phyloP scores from a whole-genome alignment of 1,284 basidiomycete species.

The Fomitiporia mediterranea region DNA sequence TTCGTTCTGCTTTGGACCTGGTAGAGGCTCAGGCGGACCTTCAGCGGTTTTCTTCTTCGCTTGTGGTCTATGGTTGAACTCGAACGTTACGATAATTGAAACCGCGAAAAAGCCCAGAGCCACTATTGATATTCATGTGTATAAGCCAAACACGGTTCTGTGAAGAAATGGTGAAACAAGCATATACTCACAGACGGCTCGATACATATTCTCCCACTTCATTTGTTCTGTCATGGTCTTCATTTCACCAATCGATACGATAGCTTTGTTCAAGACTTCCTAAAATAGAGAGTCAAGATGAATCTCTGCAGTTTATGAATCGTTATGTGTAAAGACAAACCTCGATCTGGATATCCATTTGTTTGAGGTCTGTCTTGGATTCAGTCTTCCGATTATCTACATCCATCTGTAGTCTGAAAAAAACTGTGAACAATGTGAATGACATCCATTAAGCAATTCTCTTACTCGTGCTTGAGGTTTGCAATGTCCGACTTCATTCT shows the following conservation, averaged over 20 bases:
- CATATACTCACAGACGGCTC: slow-evolving; percentile 67
- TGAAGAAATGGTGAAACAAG: background rate
- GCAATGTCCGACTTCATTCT: slow-evolving; percentile 94
- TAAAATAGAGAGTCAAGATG: slow-evolving; percentile 29
- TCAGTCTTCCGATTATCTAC: slow-evolving; percentile 94
- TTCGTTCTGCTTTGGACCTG: slow-evolving; percentile 1
- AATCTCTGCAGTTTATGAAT: slow-evolving; percentile 3
- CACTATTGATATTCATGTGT: slow-evolving; percentile 33
- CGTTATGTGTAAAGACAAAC: slow-evolving; percentile 37
- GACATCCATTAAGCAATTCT: too few relatives aligned
- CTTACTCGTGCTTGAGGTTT: slow-evolving; percentile 88
- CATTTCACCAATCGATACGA: slow-evolving; percentile 81
- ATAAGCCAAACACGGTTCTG: background rate
- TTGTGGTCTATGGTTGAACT: slow-evolving; percentile 41
- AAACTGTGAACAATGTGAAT: background rate
- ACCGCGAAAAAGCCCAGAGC: slow-evolving; percentile 61
- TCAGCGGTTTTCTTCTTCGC: slow-evolving; percentile 29
- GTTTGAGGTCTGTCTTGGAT: slow-evolving; percentile 83
- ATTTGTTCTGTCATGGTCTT: slow-evolving; percentile 84
- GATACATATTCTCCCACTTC: slow-evolving; percentile 89
- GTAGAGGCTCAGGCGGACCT: background rate
- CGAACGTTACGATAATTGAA: slow-evolving; percentile 63
- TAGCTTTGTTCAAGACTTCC: slow-evolving; percentile 85
- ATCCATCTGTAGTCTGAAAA: slow-evolving; percentile 85
- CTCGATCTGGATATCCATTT: slow-evolving; percentile 86